Conservation (phyloP, 2,329 filamentous ascomycete species). For the Allantophomopsis lycopodina region DNA sequence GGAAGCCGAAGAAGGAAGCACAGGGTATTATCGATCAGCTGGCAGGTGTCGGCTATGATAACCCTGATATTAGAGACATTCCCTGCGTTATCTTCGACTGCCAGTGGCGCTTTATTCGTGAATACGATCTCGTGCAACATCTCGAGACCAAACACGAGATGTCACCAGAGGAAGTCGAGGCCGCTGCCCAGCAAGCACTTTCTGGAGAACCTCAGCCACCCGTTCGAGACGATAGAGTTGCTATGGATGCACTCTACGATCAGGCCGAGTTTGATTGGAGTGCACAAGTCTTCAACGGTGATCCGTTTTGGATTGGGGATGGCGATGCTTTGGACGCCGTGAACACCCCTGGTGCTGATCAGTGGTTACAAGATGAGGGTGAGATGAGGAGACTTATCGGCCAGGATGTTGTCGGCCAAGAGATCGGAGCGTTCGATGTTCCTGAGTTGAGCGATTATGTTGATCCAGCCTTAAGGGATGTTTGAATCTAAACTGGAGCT, state of each 20-base stretch:
- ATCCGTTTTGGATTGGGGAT: constrained; percentile 16
- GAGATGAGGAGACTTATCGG: constrained; percentile 17
- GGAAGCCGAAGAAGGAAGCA: constrained; percentile 1
- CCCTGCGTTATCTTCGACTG: constrained; percentile 35
- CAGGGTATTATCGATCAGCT: constrained; percentile 27
- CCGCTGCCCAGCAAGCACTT: not conserved
- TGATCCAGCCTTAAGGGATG: not conserved
- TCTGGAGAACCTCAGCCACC: not conserved
- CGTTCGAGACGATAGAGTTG: not conserved
- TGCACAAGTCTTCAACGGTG: constrained; percentile 9
- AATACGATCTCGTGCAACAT: constrained; percentile 43
- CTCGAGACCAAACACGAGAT: constrained; percentile 27
- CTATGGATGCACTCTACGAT: not conserved
- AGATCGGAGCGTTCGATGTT: not conserved
- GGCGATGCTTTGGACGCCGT: constrained; percentile 4
- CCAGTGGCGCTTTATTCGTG: constrained; percentile 37
- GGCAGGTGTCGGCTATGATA: constrained; percentile 39
- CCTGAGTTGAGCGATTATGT: not conserved
- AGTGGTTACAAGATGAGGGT: constrained; percentile 10
- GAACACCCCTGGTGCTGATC: constrained; percentile 3
- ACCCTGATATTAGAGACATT: constrained; percentile 29
- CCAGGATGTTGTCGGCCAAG: not conserved
- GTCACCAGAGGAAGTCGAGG: not conserved
- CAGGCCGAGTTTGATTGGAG: constrained; percentile 13
- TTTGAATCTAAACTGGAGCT: not conserved